Percentiles rank a stretch among this genome's conserved stretches.
phyloP scores from a whole-genome alignment of 768 basidiomycete species.

The Pleurotus salmoneostramineus region DNA sequence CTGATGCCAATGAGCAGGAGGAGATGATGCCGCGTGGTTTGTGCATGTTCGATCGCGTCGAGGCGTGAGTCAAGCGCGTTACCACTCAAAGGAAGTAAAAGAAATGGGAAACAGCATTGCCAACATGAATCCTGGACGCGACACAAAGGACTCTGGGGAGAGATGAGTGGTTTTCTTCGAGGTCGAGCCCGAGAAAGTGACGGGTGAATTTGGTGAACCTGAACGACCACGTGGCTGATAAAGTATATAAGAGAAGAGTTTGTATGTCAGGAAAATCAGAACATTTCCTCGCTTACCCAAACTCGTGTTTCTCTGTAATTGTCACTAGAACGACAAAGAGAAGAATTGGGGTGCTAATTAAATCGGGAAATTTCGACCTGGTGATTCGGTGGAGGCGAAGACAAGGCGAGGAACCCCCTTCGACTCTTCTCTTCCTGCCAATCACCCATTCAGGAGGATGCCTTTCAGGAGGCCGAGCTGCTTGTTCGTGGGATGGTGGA shows the following conservation, averaged over 20 bases:
- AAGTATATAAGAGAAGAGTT: no score
- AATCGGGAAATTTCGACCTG: not conserved
- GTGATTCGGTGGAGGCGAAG: no score
- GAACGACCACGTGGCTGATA: not conserved
- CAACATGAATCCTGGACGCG: not conserved
- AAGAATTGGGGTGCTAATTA: conserved; percentile 4
- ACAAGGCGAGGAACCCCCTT: no score
- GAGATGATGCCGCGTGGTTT: conserved; percentile 7
- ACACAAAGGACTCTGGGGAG: not conserved
- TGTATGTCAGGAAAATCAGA: not conserved
- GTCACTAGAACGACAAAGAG: not conserved
- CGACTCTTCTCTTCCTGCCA: no score
- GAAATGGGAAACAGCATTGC: not conserved
- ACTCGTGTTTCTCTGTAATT: not conserved
- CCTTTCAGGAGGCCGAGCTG: no score
- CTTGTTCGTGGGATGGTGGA: no score
- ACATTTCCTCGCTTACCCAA: not conserved
- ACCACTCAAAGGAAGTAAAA: not conserved
- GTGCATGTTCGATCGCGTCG: not conserved
- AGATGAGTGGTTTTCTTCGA: no score
- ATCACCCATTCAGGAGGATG: no score
- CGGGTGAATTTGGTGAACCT: not conserved
- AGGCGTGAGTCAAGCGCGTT: conserved; percentile 5
- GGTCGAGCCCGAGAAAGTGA: not conserved
- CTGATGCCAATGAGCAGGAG: conserved; percentile 3